phyloP scores from a whole-genome alignment of 129 eudicot species.

The Gnaphalium uliginosum region DNA sequence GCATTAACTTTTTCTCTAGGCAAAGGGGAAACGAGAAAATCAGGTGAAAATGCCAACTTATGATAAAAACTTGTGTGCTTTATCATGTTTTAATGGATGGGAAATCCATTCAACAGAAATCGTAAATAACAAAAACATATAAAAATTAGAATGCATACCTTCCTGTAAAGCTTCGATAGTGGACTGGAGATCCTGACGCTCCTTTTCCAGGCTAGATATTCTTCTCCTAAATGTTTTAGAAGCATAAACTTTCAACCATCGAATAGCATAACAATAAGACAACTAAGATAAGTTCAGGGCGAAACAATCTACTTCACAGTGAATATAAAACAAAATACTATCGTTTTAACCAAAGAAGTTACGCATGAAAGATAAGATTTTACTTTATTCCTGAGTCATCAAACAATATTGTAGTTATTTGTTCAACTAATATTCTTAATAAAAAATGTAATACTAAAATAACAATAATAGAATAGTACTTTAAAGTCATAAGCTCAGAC shows the following conservation, averaged over 20 bases:
- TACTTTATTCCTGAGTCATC: neutral
- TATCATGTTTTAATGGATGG: neutral
- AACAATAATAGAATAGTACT: slow-evolving; percentile 31
- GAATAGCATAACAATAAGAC: slow-evolving; percentile 6
- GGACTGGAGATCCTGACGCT: slow-evolving; percentile 75
- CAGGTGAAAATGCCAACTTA: slow-evolving; percentile 7
- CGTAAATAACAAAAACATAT: slow-evolving; percentile 20
- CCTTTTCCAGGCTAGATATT: slow-evolving; percentile 75
- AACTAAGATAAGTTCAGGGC: slow-evolving; percentile 1
- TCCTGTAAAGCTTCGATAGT: slow-evolving; percentile 91
- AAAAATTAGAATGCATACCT: slow-evolving; percentile 43
- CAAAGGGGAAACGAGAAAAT: neutral
- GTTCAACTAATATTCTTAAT: slow-evolving; percentile 13
- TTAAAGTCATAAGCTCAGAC: slow-evolving; percentile 29
- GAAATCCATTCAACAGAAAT: neutral
- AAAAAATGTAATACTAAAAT: slow-evolving; percentile 8
- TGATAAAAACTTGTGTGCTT: slow-evolving; percentile 4
- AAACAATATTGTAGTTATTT: neutral
- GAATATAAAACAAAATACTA: neutral
- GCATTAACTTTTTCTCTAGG: slow-evolving; percentile 86
- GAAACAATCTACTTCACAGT: neutral
- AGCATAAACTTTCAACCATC: slow-evolving; percentile 17
- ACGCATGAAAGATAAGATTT: neutral
- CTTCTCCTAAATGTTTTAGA: slow-evolving; percentile 59
- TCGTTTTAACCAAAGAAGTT: neutral